Base-by-base conservation (phyloP, 306 rosid species). In the Parietaria judaica region DNA sequence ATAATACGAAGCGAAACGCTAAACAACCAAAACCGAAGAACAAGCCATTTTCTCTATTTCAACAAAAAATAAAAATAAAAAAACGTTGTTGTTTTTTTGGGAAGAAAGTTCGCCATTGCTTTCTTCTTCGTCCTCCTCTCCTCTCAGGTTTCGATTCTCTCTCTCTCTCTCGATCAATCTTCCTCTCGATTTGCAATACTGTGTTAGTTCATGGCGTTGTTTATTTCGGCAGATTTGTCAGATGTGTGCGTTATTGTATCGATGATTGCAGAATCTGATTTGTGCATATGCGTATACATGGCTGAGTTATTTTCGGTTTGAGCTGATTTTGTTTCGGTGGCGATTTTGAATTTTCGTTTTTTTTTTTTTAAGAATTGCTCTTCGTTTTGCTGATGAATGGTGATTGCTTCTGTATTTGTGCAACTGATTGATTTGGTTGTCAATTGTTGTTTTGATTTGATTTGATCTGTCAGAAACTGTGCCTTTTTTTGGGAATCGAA, bases 91-190 rank as follows among this genome's bases (percentile, higher is more conserved):
- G 1, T 23, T 23, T 23, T 23, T 23, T 23, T 23, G 1, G 31
- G 31, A 66, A 46, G 38, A 57, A 36, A 14, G 6, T 58, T 71
- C 63, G 70, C 51, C 60, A 66, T 56, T 65, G 54, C 72, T 69
- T 51, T 51, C 61, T 71, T 58, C 54, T 14, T 13, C 23, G 14
- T 36, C 58, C 7, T 54, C 45, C 60, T 34, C 5, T 56, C 31
- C 47, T 44, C 7, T 59, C 68, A 64, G 58, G 63, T 12, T 49
- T 49, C 15, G 13, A 9, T 11, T 5, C 15, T 49, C 13, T 49
- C 53, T 11, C 15, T 23, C 31, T 23, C n/a, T n/a, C n/a, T n/a
- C n/a, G n/a, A n/a, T 49, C 52, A 49, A 9, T 10, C 6, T 49
- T 8, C 12, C 14, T 49, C 53, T n/a, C 53, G 5, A 9, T 49